A percentile compares a stretch with the other conserved stretches of the same genome.
phyloP scores from a whole-genome alignment of 2,329 filamentous ascomycete genomes.

The Clarireedia homoeocarpa region DNA sequence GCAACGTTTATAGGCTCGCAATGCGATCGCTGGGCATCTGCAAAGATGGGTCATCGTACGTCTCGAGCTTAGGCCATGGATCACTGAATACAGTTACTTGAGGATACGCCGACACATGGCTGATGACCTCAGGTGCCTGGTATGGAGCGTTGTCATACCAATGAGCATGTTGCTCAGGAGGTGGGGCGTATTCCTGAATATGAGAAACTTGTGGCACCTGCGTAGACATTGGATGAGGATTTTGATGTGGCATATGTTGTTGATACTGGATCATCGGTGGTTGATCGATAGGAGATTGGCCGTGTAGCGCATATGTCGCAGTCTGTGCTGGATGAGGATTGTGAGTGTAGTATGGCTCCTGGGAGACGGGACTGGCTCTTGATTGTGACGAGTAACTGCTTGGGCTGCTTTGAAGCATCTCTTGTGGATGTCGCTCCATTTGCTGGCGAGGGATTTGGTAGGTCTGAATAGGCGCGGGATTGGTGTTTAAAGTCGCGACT shows the following conservation, averaged over 20 bases:
- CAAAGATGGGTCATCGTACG: conserved; percentile 47
- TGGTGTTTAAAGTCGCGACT: conserved; percentile 53
- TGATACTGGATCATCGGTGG: conserved; percentile 33
- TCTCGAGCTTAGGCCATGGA: conserved; percentile 49
- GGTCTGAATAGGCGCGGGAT: conserved; percentile 37
- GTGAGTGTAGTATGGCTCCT: conserved; percentile 51
- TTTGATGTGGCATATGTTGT: conserved; percentile 22
- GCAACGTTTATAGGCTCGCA: conserved; percentile 40
- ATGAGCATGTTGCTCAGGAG: conserved; percentile 38
- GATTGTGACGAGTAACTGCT: conserved; percentile 49
- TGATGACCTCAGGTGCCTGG: conserved; percentile 47
- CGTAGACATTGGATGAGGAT: conserved; percentile 23
- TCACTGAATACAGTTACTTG: conserved; percentile 45
- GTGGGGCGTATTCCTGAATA: conserved; percentile 34
- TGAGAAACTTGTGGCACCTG: conserved; percentile 26
- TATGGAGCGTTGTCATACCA: conserved; percentile 47
- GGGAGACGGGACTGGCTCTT: conserved; percentile 44
- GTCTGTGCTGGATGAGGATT: conserved; percentile 36
- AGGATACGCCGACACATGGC: conserved; percentile 43
- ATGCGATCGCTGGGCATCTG: conserved; percentile 53
- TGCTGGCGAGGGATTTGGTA: conserved; percentile 38
- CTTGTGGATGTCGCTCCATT: conserved; percentile 34
- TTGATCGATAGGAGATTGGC: conserved; percentile 40
- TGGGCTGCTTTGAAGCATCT: conserved; percentile 51
- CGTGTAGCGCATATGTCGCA: conserved; percentile 41